A percentile compares a stretch with the other conserved stretches of the same genome.
Conservation (phyloP, 139 green algal genomes). For the Chlamydomonas sp. region DNA sequence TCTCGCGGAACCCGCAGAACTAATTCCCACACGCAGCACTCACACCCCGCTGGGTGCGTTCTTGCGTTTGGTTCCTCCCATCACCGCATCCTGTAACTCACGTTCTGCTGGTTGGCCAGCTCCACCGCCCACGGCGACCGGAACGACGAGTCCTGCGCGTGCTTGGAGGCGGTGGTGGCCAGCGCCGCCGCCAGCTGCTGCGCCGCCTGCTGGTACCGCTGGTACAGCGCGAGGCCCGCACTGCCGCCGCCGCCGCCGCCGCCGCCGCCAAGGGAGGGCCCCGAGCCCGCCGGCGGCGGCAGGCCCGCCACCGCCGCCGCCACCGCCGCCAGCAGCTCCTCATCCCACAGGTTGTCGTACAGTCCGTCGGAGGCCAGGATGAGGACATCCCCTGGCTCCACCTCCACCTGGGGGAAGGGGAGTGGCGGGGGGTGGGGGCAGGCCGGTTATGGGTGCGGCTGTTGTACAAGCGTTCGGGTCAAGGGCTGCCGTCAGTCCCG, state of each 20-base stretch:
- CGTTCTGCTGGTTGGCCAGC: constrained; percentile 34
- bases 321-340: constrained; percentile 76
- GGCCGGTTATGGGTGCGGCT: too few relatives aligned
- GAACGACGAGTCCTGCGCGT: constrained; percentile 41
- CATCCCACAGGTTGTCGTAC: constrained; percentile 97
- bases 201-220: constrained; percentile 3
- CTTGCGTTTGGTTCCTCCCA: not conserved
- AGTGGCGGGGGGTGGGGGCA: too few relatives aligned
- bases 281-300: not conserved
- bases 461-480: too few relatives aligned
- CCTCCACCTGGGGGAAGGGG: constrained; percentile 34
- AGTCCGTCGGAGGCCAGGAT: constrained; percentile 92
- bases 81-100: constrained; percentile 3
- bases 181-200: constrained; percentile 26
- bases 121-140: constrained; percentile 80
- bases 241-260: not conserved
- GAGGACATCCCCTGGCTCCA: constrained; percentile 81
- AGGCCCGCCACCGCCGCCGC: not conserved
- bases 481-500: too few relatives aligned
- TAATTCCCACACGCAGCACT: not conserved
- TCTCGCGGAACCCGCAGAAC: too few relatives aligned
- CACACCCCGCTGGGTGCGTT: too few relatives aligned
- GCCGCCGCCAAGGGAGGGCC: not conserved
- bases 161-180: constrained; percentile 7
- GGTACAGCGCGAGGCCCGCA: not conserved